Evolutionary conservation across 176 grass and related monocot species (phyloP).

Genomic region (Eleusine coracana): DNA sequence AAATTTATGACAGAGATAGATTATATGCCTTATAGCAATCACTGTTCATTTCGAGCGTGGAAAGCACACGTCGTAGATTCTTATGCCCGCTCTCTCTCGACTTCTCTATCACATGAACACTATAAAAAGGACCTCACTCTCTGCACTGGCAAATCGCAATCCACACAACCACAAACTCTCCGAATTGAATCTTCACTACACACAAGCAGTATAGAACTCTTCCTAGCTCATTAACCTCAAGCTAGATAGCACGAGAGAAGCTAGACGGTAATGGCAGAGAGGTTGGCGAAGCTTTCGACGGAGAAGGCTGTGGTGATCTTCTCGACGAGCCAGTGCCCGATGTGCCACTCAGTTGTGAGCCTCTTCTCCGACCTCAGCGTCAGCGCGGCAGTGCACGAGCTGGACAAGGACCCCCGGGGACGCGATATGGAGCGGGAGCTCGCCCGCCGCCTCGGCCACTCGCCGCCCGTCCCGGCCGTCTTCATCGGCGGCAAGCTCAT

Average conservation of each 20-base stretch:
- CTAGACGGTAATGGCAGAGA: slow-evolving; percentile 25
- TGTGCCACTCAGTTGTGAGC: slow-evolving; percentile 61
- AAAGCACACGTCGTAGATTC: slow-evolving; percentile 3
- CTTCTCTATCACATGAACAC: neutral
- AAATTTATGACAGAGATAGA: neutral
- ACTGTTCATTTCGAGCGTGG: neutral
- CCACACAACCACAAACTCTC: neutral
- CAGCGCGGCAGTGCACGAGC: slow-evolving; percentile 59
- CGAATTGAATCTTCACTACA: neutral
- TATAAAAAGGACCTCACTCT: slow-evolving; percentile 26
- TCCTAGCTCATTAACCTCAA: no score
- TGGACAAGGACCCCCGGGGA: slow-evolving; percentile 61
- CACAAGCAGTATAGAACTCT: neutral
- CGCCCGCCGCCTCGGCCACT: slow-evolving; percentile 43
- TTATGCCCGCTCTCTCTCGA: neutral
- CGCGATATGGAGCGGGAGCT: slow-evolving; percentile 64
- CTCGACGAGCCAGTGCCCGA: slow-evolving; percentile 49
- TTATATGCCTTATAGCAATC: neutral
- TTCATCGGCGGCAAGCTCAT: slow-evolving; percentile 65
- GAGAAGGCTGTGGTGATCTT: slow-evolving; percentile 69
- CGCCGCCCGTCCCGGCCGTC: slow-evolving; percentile 52
- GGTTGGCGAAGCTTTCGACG: slow-evolving; percentile 49
- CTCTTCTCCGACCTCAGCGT: slow-evolving; percentile 61
- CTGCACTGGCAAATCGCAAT: slow-evolving; percentile 6
- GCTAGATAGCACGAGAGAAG: neutral